A percentile compares a stretch with the other conserved stretches of the same genome.
Conservation (phyloP, 2,329 filamentous ascomycete species). For the Didymella pomorum region DNA sequence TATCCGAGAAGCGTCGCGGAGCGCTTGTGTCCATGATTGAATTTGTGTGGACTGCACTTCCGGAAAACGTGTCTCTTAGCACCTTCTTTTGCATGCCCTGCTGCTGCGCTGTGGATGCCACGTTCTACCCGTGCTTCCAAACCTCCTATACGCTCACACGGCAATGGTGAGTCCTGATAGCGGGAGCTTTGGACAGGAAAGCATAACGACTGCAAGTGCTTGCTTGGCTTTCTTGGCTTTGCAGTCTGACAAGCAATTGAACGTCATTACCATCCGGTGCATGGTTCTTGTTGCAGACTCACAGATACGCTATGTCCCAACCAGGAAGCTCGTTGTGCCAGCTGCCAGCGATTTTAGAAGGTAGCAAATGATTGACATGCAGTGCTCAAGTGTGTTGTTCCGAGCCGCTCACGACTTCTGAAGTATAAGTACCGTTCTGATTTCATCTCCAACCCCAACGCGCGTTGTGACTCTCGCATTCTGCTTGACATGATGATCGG, state of each 20-base stretch:
- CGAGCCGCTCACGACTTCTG: neutral
- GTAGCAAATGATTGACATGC: conserved; percentile 9
- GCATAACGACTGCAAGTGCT: conserved; percentile 5
- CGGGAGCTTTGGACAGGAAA: conserved; percentile 2
- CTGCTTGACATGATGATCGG: conserved; percentile 19
- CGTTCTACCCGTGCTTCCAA: neutral
- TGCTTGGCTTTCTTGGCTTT: conserved; percentile 35
- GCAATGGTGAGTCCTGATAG: neutral
- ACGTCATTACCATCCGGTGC: conserved; percentile 29
- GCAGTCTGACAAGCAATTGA: conserved; percentile 20
- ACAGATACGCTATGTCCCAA: conserved; percentile 28
- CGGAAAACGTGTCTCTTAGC: too few relatives aligned
- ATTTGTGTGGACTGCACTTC: neutral
- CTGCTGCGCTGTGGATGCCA: neutral
- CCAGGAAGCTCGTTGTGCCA: conserved; percentile 34
- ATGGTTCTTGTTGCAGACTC: conserved; percentile 22
- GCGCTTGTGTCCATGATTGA: neutral
- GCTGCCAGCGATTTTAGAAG: neutral
- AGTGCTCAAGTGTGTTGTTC: neutral
- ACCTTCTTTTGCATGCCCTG: too few relatives aligned
- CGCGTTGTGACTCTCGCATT: neutral
- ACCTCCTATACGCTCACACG: neutral
- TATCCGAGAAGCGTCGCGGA: neutral
- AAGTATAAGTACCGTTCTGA: conserved; percentile 13
- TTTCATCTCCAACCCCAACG: too few relatives aligned